Evolutionary conservation across 192 early-diverging fungal genomes (phyloP).

Genomic region (Backusella parvicylindrica): DNA sequence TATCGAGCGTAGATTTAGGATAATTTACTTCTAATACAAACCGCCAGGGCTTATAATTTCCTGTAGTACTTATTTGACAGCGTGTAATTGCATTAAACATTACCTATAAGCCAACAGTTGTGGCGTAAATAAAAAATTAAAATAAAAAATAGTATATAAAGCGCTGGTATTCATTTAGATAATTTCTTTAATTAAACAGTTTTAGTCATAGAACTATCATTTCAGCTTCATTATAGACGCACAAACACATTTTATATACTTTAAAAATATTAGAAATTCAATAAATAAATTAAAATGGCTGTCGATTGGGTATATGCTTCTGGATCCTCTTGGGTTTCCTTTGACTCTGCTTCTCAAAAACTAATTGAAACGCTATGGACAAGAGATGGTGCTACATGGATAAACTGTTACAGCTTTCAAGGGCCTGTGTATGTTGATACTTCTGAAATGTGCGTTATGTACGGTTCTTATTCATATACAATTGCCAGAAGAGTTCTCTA

Average conservation of each 20-base stretch:
- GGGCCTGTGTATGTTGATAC: conserved; percentile 3
- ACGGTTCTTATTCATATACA: conserved; percentile 2
- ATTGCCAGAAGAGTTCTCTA: not conserved
- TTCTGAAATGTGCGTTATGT: not conserved
- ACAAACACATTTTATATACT: not conserved
- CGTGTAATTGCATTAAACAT: not conserved
- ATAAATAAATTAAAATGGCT: not conserved
- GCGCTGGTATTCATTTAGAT: not conserved
- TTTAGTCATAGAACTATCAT: not conserved
- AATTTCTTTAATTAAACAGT: not conserved
- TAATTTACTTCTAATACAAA: not conserved
- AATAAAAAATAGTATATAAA: conserved; percentile 1
- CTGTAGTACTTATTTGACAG: not conserved
- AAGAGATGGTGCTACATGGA: conserved; percentile 6
- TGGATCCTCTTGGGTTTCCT: conserved; percentile 12
- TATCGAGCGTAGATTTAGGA: not conserved
- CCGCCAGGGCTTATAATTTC: not conserved
- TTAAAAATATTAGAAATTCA: not conserved
- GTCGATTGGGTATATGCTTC: conserved; percentile 14
- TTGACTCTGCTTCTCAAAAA: conserved; percentile 9
- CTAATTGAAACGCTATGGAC: conserved; percentile 8
- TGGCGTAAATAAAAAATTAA: not conserved
- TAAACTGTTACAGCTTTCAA: not conserved
- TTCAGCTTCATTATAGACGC: not conserved
- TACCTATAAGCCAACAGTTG: not conserved